These are phyloP conservation scores for Solanum hybrid DNA, from an alignment of 305 asterid species.

Conservation along the genomic window DNA sequence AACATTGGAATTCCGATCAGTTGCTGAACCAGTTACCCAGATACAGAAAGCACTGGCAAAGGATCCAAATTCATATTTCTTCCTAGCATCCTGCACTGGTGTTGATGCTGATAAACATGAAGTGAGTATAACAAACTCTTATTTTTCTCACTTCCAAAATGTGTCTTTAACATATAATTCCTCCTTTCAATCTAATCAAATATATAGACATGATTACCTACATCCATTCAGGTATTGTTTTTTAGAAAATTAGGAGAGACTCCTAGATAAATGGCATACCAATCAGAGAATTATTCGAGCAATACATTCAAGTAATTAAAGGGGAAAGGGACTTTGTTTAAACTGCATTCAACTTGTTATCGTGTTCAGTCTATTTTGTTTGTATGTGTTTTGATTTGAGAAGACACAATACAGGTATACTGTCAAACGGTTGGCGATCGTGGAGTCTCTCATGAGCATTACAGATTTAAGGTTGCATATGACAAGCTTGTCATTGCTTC, in stretches of 20 bases:
- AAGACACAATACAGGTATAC: conserved; percentile 36
- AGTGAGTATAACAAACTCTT: conserved; percentile 32
- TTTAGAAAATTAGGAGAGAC: background rate
- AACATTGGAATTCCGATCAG: conserved; percentile 84
- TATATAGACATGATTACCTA: background rate
- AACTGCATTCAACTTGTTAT: background rate
- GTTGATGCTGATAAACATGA: conserved; percentile 62
- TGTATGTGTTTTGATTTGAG: background rate
- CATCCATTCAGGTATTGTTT: background rate
- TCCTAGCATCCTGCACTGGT: conserved; percentile 62
- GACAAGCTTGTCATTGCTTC: conserved; percentile 91
- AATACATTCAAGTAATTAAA: background rate
- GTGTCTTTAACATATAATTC: background rate
- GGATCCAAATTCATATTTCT: conserved; percentile 83
- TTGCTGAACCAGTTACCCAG: conserved; percentile 79
- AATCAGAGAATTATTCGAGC: background rate
- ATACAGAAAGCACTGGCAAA: conserved; percentile 76
- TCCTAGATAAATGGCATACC: background rate
- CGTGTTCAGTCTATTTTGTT: background rate
- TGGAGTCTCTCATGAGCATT: conserved; percentile 31
- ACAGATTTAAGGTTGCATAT: conserved; percentile 66
- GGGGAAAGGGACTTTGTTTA: background rate
- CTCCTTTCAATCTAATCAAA: background rate
- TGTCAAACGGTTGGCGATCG: conserved; percentile 52
- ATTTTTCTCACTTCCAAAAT: background rate